Percentiles rank a stretch among this genome's conserved stretches.
These are phyloP conservation scores for Syzygium syzygioides DNA, from an alignment of 441 rosid genomes.

Conservation along the genomic window DNA sequence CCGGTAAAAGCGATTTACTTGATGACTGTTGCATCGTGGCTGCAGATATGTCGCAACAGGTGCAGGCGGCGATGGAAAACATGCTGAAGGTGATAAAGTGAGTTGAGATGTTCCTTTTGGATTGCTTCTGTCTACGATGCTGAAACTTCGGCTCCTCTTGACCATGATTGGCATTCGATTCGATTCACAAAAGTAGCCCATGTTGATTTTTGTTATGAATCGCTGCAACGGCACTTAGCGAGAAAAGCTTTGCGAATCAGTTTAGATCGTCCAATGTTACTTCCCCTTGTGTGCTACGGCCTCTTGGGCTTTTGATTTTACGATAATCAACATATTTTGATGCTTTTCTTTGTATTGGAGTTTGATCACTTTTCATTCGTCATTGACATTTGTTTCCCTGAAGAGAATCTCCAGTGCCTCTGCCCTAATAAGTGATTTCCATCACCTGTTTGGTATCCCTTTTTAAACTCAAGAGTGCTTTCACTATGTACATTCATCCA, in stretches of 20 bases:
- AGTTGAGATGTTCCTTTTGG: slow-evolving; percentile 10
- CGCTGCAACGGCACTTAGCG: background rate
- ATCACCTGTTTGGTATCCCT: background rate
- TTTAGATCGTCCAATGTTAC: background rate
- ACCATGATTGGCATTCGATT: background rate
- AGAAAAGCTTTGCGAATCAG: background rate
- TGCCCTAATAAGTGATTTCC: background rate
- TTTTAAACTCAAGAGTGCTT: background rate
- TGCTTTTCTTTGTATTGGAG: background rate
- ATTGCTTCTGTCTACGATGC: background rate
- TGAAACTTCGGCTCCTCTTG: background rate
- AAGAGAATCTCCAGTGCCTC: background rate
- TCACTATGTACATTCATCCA: background rate
- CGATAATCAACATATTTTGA: background rate
- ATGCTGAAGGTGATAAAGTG: slow-evolving; percentile 82
- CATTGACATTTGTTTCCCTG: background rate
- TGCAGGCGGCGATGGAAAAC: slow-evolving; percentile 63
- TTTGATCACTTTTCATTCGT: background rate
- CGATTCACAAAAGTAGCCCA: background rate
- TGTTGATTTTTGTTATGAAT: background rate
- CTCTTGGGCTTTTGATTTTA: background rate
- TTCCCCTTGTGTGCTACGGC: background rate
- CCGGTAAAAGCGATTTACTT: background rate
- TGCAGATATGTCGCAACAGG: slow-evolving; percentile 80
- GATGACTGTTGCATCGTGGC: background rate